Conservation (phyloP, 495 filamentous ascomycete species). For the Penicillium simplicissimum region DNA sequence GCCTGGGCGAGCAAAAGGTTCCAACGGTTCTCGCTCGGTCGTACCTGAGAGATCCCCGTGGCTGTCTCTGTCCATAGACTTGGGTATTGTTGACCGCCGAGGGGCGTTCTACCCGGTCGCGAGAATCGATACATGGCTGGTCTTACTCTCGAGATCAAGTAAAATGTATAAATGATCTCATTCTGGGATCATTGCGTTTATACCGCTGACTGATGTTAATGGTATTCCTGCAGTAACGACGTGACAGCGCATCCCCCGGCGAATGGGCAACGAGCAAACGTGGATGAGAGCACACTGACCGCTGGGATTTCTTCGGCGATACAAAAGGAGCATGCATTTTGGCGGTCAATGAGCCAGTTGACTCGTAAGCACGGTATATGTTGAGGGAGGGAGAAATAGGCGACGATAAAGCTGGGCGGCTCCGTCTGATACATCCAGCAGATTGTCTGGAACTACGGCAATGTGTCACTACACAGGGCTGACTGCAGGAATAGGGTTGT, state of each 20-base stretch:
- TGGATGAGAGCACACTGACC: background rate
- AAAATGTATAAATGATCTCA: background rate
- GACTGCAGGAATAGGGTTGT: too few relatives aligned
- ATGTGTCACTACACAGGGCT: too few relatives aligned
- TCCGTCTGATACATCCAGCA: too few relatives aligned
- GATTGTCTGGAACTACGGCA: too few relatives aligned
- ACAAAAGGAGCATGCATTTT: background rate
- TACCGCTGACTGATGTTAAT: background rate
- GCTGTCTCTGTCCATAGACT: background rate
- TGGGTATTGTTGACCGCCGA: background rate
- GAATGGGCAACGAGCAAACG: background rate
- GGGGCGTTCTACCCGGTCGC: background rate
- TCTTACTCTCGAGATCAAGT: background rate
- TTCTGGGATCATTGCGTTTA: background rate
- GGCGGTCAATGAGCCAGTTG: background rate
- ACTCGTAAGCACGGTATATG: background rate
- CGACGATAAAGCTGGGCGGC: background rate
- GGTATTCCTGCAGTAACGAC: background rate
- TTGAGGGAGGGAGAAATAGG: background rate
- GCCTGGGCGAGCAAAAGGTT: background rate
- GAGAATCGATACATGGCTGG: background rate
- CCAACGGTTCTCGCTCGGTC: background rate
- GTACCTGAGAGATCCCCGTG: slow-evolving; percentile 1
- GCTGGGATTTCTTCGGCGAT: background rate
- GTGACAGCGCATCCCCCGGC: background rate